Conservation (phyloP, 2,329 filamentous ascomycete genomes). For the Xylariaceae sp. region DNA sequence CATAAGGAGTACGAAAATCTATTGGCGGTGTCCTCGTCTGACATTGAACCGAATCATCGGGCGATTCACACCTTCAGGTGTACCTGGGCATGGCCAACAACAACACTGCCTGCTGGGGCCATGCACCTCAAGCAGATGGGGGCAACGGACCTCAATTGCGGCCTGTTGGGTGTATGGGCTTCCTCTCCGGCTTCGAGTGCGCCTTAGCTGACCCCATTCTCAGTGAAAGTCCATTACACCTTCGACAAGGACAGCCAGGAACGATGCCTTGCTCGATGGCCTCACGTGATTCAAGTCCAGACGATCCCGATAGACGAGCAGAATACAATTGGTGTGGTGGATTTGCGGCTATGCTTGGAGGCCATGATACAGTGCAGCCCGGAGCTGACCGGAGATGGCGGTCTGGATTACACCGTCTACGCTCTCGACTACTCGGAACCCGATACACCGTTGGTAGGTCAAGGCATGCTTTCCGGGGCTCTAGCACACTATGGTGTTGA, state of each 20-base stretch:
- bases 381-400: slow-evolving; percentile 67
- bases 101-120: slow-evolving; percentile 22
- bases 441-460: slow-evolving; percentile 85
- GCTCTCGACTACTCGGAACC: slow-evolving; percentile 95
- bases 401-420: slow-evolving; percentile 89
- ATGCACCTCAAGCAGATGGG: slow-evolving; percentile 23
- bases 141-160: slow-evolving; percentile 49
- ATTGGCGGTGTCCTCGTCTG: too few species aligned
- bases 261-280: slow-evolving; percentile 81
- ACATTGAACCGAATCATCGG: too few species aligned
- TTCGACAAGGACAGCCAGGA: slow-evolving; percentile 86
- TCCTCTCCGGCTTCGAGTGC: slow-evolving; percentile 1
- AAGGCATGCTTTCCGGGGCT: slow-evolving; percentile 87
- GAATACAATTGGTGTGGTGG: slow-evolving; percentile 77
- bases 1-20: too few species aligned
- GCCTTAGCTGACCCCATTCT: slow-evolving; percentile 15
- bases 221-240: slow-evolving; percentile 95
- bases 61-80: too few species aligned
- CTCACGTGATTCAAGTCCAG: slow-evolving; percentile 70
- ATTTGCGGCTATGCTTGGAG: slow-evolving; percentile 79
- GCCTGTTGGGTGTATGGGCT: slow-evolving; percentile 58
- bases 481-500: slow-evolving; percentile 39
- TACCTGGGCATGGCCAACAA: slow-evolving; percentile 20
- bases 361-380: slow-evolving; percentile 74
- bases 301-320: slow-evolving; percentile 74